phyloP scores from a whole-genome alignment of 352 stramenopile genomes.

The Globisporangium iwayamae region DNA sequence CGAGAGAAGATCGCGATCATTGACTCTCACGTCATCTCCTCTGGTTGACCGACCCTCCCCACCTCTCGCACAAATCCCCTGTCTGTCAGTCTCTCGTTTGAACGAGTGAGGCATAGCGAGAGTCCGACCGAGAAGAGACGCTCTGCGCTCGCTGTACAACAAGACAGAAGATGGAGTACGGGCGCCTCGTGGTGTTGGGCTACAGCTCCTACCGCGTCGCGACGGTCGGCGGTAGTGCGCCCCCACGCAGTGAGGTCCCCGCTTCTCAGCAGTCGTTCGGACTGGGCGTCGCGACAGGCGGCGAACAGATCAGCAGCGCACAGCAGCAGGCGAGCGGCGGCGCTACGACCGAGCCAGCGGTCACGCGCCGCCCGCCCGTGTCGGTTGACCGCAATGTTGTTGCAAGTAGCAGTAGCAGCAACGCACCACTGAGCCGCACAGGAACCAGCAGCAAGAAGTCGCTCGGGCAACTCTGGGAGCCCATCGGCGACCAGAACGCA shows the following conservation, averaged over 20 bases:
- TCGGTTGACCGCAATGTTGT: conserved; percentile 1
- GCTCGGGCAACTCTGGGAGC: conserved; percentile 63
- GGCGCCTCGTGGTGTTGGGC: conserved; percentile 76
- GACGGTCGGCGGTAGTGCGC: conserved; percentile 18
- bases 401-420: background rate
- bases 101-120: background rate
- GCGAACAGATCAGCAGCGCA: background rate
- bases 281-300: conserved; percentile 17
- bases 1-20: too few species aligned
- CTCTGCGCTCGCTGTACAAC: background rate
- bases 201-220: conserved; percentile 84
- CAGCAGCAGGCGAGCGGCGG: background rate
- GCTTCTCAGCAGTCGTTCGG: conserved; percentile 29
- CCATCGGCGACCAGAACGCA: conserved; percentile 69
- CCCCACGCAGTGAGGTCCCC: conserved; percentile 22
- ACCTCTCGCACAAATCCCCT: too few species aligned
- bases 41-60: too few species aligned
- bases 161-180: conserved; percentile 56
- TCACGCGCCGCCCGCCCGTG: background rate
- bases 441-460: conserved; percentile 28
- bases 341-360: background rate
- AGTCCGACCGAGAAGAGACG: background rate
- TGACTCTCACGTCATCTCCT: too few species aligned
- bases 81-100: too few species aligned
- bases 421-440: background rate